Base-by-base conservation (phyloP, 257 asterid genomes). In the Primulina tabacum region DNA sequence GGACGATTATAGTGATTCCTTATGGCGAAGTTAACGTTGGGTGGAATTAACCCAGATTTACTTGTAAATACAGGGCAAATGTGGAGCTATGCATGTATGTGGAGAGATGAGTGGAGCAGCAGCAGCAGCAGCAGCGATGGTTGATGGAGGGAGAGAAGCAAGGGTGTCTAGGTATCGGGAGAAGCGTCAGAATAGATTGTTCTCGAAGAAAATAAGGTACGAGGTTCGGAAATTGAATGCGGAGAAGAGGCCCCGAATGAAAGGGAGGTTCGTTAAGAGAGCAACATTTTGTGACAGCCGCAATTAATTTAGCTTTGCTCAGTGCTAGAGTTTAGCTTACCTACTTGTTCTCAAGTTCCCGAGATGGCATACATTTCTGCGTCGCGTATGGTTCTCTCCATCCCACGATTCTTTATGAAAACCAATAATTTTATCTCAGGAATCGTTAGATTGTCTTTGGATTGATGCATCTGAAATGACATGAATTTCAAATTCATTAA, bases 151-250 rank as follows among this genome's bases (percentile, higher is more conserved):
- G 71, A 82, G 98, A 77, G 89, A 90, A 79, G 98, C 96, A 2
- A 77, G 92, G 81, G 98, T 92, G 28, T 80, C 85, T 40, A 79
- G 98, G 88, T 92, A 92, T 73, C 76, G 96, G 47, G 97, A 88
- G 72, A 92, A 92, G 76, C 82, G 97, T 69, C 82, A 88, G 52
- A 92, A 89, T 32, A 92, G 98, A 69, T 74, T 90, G 86, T 92
- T 90, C 74, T 87, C 97, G 2, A 92, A 92, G 92, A 92, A 87
- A 83, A 90, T 92, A 32, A 77, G 97, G 79, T 90, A 92, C 78
- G 95, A 92, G 84, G 98, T 92, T 60, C 83, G 98, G 50, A 92
- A 92, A 81, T 37, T 92, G 83, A 92, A 92, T 67, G 98, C 98
- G 0, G 97, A 92, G 76, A 92, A 92, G 80, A 87, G 98, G 87